phyloP scores from a whole-genome alignment of 129 eudicot species.

The Deinandra increscens region DNA sequence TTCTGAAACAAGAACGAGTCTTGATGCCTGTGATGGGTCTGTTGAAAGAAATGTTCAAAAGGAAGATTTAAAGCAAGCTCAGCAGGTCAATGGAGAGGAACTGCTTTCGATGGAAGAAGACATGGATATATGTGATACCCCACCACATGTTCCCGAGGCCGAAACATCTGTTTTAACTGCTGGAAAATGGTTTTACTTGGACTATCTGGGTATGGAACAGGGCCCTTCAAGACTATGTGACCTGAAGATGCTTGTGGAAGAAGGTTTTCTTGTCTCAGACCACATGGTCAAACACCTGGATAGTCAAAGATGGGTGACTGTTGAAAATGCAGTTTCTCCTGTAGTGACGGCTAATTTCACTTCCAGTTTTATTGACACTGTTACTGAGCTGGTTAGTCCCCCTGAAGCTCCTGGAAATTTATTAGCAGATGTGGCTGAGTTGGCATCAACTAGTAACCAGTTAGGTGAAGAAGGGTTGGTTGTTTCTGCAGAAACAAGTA shows the following conservation, averaged over 20 bases:
- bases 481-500: conserved; percentile 32
- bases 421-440: conserved; percentile 58
- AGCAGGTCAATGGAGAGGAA: conserved; percentile 67
- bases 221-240: conserved; percentile 83
- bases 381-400: conserved; percentile 74
- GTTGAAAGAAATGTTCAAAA: conserved; percentile 29
- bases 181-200: conserved; percentile 89
- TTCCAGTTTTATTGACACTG: conserved; percentile 57
- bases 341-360: conserved; percentile 52
- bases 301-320: conserved; percentile 90
- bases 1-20: conserved; percentile 38
- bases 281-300: conserved; percentile 81
- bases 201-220: conserved; percentile 64
- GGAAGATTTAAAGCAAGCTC: conserved; percentile 41
- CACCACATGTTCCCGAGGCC: conserved; percentile 78
- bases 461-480: conserved; percentile 31
- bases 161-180: conserved; percentile 38
- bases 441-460: conserved; percentile 30
- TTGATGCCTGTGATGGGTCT: conserved; percentile 37
- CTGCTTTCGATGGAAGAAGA: conserved; percentile 95
- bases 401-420: conserved; percentile 89
- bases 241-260: conserved; percentile 67
- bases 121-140: conserved; percentile 97
- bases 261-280: conserved; percentile 77
- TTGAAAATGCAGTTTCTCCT: conserved; percentile 96